Conservation (phyloP, 2,329 filamentous ascomycete species). For the Fusarium haematococcum region DNA sequence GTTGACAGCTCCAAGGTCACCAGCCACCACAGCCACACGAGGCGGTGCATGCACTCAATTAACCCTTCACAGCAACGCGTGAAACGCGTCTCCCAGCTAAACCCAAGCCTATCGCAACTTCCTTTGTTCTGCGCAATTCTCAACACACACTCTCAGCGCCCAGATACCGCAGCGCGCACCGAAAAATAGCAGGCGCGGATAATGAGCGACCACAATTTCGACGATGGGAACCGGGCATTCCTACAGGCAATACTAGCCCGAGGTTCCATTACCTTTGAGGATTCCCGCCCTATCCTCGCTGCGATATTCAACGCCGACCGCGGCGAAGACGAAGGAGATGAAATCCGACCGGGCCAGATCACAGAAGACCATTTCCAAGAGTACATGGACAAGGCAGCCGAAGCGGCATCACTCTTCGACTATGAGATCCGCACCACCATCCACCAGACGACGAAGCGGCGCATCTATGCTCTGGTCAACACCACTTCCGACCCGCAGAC, state of each 20-base stretch:
- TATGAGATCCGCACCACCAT: constrained; percentile 83
- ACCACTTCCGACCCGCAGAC: constrained; percentile 86
- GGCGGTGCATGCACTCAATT: constrained; percentile 26
- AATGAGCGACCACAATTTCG: constrained; percentile 54
- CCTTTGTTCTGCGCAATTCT: constrained; percentile 1
- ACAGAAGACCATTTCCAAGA: constrained; percentile 74
- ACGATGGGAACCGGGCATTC: constrained; percentile 84
- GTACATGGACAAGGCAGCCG: constrained; percentile 78
- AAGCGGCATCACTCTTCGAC: constrained; percentile 82
- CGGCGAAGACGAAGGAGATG: constrained; percentile 40
- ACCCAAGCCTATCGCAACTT: not conserved
- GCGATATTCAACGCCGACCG: constrained; percentile 74
- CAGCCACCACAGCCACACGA: constrained; percentile 1
- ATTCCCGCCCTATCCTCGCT: constrained; percentile 80
- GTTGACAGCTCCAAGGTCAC: not conserved
- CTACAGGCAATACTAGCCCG: constrained; percentile 88
- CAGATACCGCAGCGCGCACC: constrained; percentile 6
- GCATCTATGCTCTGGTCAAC: constrained; percentile 89
- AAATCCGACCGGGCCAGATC: constrained; percentile 70
- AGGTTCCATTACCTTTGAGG: constrained; percentile 79
- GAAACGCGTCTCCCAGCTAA: constrained; percentile 25
- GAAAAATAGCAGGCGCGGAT: constrained; percentile 40
- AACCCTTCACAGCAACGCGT: constrained; percentile 24
- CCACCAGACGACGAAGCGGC: constrained; percentile 74
- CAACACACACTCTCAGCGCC: not conserved